Percentiles rank a stretch among this genome's conserved stretches.
phyloP scores from a whole-genome alignment of 2,329 filamentous ascomycete species.

The Beauveria sp. region DNA sequence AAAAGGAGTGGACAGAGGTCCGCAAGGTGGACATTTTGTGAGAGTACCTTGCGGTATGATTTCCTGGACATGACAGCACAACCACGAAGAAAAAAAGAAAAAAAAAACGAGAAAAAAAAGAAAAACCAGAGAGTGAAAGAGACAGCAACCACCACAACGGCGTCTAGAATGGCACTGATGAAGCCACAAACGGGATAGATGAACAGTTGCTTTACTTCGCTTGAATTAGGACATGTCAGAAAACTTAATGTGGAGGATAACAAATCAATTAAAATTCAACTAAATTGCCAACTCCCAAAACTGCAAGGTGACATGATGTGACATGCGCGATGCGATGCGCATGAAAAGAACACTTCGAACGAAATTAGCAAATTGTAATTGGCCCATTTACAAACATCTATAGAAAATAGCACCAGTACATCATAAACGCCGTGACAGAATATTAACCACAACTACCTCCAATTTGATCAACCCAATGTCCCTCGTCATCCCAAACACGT shows the following conservation, averaged over 20 bases:
- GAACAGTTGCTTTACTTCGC: too few species aligned
- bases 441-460: not conserved
- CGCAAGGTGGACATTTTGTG: slow-evolving; percentile 52
- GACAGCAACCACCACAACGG: not conserved
- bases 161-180: not conserved
- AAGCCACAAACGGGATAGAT: not conserved
- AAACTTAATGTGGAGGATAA: slow-evolving; percentile 4
- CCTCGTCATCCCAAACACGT: not conserved
- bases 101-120: not conserved
- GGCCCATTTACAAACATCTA: not conserved
- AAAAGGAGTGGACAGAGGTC: slow-evolving; percentile 58
- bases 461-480: not conserved
- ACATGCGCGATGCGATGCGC: too few species aligned
- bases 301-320: not conserved
- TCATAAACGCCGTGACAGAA: not conserved
- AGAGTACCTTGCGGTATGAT: not conserved
- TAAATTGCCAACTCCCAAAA: too few species aligned
- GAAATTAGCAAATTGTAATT: not conserved
- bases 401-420: not conserved
- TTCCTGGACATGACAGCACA: not conserved
- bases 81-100: not conserved
- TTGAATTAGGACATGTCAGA: not conserved
- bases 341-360: too few species aligned
- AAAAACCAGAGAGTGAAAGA: not conserved
- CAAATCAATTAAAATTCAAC: not conserved